A percentile compares a stretch with the other conserved stretches of the same genome.
phyloP scores from a whole-genome alignment of 2,329 filamentous ascomycete genomes.

The Clonostachys byssicola region DNA sequence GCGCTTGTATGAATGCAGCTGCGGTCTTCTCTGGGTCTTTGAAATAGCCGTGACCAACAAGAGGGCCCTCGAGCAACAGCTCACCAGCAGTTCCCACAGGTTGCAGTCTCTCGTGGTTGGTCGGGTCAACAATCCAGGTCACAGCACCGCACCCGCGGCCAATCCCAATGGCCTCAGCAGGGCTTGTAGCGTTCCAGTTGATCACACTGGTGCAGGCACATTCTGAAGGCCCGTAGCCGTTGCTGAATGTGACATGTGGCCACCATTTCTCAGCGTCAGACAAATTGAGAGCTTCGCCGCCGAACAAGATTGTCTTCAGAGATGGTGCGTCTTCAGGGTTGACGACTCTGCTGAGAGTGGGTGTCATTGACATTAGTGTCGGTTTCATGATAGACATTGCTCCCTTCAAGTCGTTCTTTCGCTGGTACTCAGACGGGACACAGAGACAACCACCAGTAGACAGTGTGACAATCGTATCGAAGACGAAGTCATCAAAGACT shows the following conservation, averaged over 20 bases:
- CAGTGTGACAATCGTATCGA: conserved; percentile 7
- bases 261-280: conserved; percentile 5
- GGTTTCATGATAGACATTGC: conserved; percentile 29
- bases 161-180: neutral
- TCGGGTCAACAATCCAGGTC: conserved; percentile 31
- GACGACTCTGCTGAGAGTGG: conserved; percentile 8
- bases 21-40: conserved; percentile 1
- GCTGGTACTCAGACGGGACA: conserved; percentile 47
- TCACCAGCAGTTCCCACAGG: conserved; percentile 26
- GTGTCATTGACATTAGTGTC: conserved; percentile 15
- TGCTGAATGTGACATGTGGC: conserved; percentile 13
- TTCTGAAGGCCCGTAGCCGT: conserved; percentile 36
- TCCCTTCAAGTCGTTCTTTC: conserved; percentile 34
- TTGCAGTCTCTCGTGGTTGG: conserved; percentile 10
- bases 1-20: neutral
- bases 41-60: conserved; percentile 37
- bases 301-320: conserved; percentile 5
- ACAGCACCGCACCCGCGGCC: conserved; percentile 3
- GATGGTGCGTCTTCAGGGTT: conserved; percentile 6
- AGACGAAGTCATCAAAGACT: conserved; percentile 11
- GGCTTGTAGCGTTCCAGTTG: neutral
- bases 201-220: conserved; percentile 15
- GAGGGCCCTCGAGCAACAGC: conserved; percentile 41
- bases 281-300: conserved; percentile 5
- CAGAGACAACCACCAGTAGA: conserved; percentile 39